Evolutionary conservation across 2,329 filamentous ascomycete species (phyloP), one percentile per base, ranked within the genome.

Genomic region (Annulohypoxylon truncatum): DNA sequence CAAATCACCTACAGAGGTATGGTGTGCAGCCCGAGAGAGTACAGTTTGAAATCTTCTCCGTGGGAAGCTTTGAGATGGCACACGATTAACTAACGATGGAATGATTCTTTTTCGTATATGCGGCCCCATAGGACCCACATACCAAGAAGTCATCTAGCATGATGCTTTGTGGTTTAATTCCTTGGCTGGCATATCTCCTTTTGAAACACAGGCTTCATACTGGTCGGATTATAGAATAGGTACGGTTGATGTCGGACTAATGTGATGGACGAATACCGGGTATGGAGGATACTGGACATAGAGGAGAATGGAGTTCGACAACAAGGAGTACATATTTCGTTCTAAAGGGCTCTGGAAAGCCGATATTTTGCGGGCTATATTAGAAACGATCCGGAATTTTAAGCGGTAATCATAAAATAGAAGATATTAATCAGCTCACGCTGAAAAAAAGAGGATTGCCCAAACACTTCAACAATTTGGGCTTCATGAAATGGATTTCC

Each of bases 41-140:
- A 18, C 65, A 61, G 13, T 75, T 72, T 24, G 73, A 75, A 61
- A 70, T 73, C 13, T 75, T 74, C 55, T 73, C 71, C 2, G 73
- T 75, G 0, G 74, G 74, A 28, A 70, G 64, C 22, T 75, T 75
- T 15, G 74, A 75, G 64, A 68, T 75, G 69, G 71, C 58, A 40
- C 6, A 57, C 18, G 66, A 63, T 26, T 57, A 42, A 61, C 44
- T 29, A 5, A 50, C n/a, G 24, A 29, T 13, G 12, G 22, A 9
- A 12, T 42, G 42, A 9, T 22, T 26, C 26, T 20, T 51, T 52
- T 15, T 15, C 44, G 57, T 47, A 15, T 9, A 10, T 26, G 42
- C 20, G 22, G 26, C 33, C 22, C 15, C 20, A 9, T 13, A 4
- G 8, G 31, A 29, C 20, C 24, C 29, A 26, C 26, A 13, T 29